Base-by-base conservation (phyloP, 1,284 basidiomycete genomes). In the Hortiboletus rubellus region DNA sequence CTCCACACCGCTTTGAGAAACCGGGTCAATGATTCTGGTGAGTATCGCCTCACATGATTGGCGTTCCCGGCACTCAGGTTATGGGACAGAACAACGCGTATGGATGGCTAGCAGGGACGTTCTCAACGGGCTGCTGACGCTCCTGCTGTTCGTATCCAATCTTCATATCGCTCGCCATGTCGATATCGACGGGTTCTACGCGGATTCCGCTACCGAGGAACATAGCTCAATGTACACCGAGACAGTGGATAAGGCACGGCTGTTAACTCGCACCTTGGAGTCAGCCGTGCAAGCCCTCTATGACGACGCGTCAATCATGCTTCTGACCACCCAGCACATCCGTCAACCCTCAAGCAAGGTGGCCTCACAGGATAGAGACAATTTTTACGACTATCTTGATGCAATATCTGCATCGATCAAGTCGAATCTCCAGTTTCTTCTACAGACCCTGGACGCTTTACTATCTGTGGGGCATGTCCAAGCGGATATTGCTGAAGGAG, bases 91-190 rank as follows among this genome's bases (percentile, higher is more conserved):
- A 47, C 70, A 60, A 50, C 59, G 58, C 31, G 57, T 71, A 44
- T 73, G 72, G 69, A 41, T 51, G 46, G 51, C 72, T 17, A 77
- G 82, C n/a, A 81, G 78, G 67, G 78, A 75, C 43, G 72, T 83
- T 33, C 69, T 88, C 38, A 75, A 81, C 2, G 78, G 81, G 48
- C 70, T 89, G 30, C 79, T 84, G 5, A 69, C 78, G 9, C 81
- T 89, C 52, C 74, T 92, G 34, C 70, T 74, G 7, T 79, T 82
- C 48, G 77, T 87, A 37, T 79, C 84, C 24, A 84, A 89, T 63
- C 78, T 93, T 56, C 86, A 92, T 69, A 74, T 94, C 49, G 89
- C 89, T 24, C 81, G 83, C 42, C 84, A 89, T 68, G 83, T 92
- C 52, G 89, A 91, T 60, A 82, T 92, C 56, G 91, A 93, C 64